Base-by-base conservation (phyloP, 768 basidiomycete genomes). In the Leccinum rimulosum region DNA sequence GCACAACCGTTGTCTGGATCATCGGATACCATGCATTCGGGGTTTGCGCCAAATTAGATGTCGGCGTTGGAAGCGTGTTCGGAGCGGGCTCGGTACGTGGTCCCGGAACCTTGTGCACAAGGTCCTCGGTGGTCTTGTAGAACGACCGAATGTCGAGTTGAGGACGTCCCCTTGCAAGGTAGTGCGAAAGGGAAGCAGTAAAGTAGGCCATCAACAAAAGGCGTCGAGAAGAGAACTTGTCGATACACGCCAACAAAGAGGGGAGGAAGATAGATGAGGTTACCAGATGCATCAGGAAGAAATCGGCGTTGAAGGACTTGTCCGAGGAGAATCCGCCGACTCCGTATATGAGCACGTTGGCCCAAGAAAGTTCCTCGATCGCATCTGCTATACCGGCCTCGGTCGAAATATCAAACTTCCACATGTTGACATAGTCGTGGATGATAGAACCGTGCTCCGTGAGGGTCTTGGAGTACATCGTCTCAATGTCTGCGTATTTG, bases 261-360 rank as follows among this genome's bases (percentile, higher is more conserved):
- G 83, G 76, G 28, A 88, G 66, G 75, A 89, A 87, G 22, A 87
- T 65, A 4, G 82, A 77, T 4, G 87, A 87, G 0, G 88, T 91
- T 40, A 89, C 80, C 5, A 89, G 74, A 65, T 90, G 89, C 80
- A 87, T 84, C 19, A 88, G 61, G 74, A 84, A 82, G 74, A 90
- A 89, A 64, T 89, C 85, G 1, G 83, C 84, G 36, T 80, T 82
- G 75, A 88, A 86, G 80, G 50, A 70, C 74, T 60, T 80, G 75
- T 55, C 69, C 61, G 19, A 57, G 10, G 76, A 67, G 73, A 76
- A 83, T 14, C 84, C 87, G 22, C 79, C 80, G 36, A 87, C 74
- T 1, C 80, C 85, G 64, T 85, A 91, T n/a, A 87, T 76, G 17
- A 87, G 65, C 0, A 68, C 73, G 50, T 78, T 80, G 22, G 77